These are phyloP conservation scores for Sphagnum tenellum DNA, from an alignment of 225 moss, liverwort and hornwort genomes.

Conservation along the genomic window DNA sequence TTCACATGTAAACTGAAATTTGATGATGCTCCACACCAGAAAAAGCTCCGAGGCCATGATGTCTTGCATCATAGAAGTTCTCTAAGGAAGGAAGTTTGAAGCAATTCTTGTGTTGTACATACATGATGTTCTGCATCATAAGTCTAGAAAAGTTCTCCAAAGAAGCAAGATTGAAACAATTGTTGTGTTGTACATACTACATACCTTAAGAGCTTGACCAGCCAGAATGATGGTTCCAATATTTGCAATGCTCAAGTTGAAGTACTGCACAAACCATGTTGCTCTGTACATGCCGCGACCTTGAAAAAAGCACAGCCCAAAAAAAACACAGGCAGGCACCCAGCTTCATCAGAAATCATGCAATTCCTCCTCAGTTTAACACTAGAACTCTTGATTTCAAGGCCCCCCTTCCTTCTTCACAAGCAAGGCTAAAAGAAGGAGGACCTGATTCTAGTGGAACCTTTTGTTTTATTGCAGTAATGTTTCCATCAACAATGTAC, in stretches of 20 bases:
- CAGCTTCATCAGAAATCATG: no score
- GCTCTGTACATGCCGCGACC: constrained; percentile 37
- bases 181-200: neutral
- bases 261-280: constrained; percentile 37
- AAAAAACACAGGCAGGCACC: no score
- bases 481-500: no score
- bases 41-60: no score
- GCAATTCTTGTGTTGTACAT: neutral
- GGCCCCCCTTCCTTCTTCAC: no score
- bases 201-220: constrained; percentile 41
- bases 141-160: neutral
- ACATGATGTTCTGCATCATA: neutral
- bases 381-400: no score
- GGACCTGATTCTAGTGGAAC: no score
- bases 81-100: neutral
- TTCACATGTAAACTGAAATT: neutral
- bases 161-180: neutral
- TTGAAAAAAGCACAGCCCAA: constrained; percentile 9
- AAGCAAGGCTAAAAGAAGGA: no score
- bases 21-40: no score
- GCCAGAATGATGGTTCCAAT: constrained; percentile 32
- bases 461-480: no score
- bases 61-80: neutral
- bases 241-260: constrained; percentile 22
- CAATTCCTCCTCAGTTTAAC: no score